Percentiles rank a stretch among this genome's conserved stretches.
Conservation (phyloP, 768 basidiomycete genomes). For the Gymnopilus junonius region DNA sequence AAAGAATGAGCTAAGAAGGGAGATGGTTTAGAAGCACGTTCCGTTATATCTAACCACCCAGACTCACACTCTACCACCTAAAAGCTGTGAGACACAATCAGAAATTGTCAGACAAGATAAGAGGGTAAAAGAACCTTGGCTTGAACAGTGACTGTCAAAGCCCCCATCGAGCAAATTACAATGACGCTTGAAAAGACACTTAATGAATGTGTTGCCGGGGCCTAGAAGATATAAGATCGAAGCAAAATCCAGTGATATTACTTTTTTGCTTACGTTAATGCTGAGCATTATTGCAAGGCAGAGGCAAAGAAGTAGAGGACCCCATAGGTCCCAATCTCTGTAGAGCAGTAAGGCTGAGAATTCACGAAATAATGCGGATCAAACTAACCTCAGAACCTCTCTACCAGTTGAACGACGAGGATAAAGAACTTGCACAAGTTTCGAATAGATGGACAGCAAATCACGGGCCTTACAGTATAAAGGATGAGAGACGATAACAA, state of each 20-base stretch:
- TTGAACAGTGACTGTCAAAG: constrained; percentile 92
- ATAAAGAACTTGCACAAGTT: constrained; percentile 92
- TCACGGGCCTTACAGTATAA: constrained; percentile 77
- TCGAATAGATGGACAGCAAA: constrained; percentile 87
- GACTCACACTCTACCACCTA: constrained; percentile 82
- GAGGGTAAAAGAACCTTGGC: constrained; percentile 67
- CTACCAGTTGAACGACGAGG: constrained; percentile 75
- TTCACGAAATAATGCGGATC: neutral
- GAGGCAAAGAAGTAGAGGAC: constrained; percentile 85
- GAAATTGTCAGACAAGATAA: neutral
- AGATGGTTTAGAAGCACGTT: neutral
- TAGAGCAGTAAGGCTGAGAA: neutral
- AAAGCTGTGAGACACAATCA: constrained; percentile 49
- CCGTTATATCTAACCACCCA: neutral
- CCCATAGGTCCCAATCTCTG: constrained; percentile 99
- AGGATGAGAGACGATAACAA: neutral
- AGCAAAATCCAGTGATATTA: neutral
- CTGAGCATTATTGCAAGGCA: constrained; percentile 84
- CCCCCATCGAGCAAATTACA: constrained; percentile 89
- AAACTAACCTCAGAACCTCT: constrained; percentile 76
- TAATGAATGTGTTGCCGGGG: constrained; percentile 80
- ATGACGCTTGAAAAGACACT: constrained; percentile 95
- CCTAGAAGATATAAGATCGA: constrained; percentile 49
- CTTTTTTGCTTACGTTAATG: constrained; percentile 59
- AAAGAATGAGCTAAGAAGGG: constrained; percentile 78